phyloP scores from a whole-genome alignment of 169 alveolate species.

The Plasmodium cynomolgi region DNA sequence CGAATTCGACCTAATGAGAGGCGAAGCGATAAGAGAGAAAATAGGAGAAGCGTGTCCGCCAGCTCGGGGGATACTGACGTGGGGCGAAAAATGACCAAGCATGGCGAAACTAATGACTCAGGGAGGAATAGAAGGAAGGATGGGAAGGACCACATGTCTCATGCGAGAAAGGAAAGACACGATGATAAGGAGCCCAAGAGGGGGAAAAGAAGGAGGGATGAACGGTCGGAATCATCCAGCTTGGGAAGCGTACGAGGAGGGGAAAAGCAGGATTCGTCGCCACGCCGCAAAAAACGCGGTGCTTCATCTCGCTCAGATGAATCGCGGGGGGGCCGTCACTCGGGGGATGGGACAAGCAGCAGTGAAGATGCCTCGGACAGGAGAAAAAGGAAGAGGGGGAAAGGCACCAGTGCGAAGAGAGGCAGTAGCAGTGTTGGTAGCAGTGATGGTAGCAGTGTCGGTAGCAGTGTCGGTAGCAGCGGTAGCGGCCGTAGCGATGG shows the following conservation, averaged over 20 bases:
- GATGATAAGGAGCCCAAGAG: neutral
- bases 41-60: neutral
- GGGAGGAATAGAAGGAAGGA: neutral
- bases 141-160: neutral
- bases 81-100: neutral
- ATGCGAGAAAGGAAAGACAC: neutral
- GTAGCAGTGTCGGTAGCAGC: neutral
- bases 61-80: neutral
- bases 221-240: neutral
- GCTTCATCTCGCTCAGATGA: neutral
- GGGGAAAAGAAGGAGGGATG: conserved; percentile 3
- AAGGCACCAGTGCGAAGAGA: neutral
- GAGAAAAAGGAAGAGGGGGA: neutral
- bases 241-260: neutral
- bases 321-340: neutral
- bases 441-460: neutral
- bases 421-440: neutral
- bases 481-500: neutral
- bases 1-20: conserved; percentile 1
- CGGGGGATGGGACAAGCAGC: neutral
- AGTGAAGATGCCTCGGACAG: neutral
- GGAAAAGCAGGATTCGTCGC: neutral
- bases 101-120: neutral
- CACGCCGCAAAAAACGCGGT: neutral
- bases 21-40: neutral